Percentiles rank a stretch among this genome's conserved stretches.
phyloP scores from a whole-genome alignment of 2,329 filamentous ascomycete genomes.

The Pseudocercospora fijiensis region DNA sequence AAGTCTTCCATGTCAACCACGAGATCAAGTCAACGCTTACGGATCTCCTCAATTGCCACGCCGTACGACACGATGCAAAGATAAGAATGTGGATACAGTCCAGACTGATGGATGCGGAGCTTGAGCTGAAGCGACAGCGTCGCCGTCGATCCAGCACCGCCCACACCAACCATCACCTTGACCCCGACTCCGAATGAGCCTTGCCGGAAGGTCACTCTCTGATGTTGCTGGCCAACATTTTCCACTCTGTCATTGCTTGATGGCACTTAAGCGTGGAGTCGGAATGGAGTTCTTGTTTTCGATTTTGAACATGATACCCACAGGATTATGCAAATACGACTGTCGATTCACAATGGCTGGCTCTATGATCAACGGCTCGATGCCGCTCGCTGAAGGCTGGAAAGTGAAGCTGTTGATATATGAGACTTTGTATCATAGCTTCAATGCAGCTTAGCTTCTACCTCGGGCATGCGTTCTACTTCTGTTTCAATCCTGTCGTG shows the following conservation, averaged over 20 bases:
- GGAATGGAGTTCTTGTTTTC: background rate
- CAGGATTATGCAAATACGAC: background rate
- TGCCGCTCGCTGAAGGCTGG: background rate
- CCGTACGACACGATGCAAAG: conserved; percentile 48
- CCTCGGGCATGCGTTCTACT: conserved; percentile 1
- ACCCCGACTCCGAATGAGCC: conserved; percentile 9
- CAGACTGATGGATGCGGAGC: conserved; percentile 55
- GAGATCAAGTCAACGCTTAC: conserved; percentile 57
- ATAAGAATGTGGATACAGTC: conserved; percentile 54
- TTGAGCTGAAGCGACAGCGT: conserved; percentile 47
- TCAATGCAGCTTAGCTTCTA: background rate
- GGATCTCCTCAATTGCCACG: conserved; percentile 55
- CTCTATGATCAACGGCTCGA: background rate
- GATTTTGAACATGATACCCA: background rate
- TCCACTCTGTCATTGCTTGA: background rate
- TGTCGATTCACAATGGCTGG: background rate
- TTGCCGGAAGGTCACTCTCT: conserved; percentile 31
- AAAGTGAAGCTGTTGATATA: background rate
- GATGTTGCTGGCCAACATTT: conserved; percentile 16
- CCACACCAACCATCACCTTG: conserved; percentile 23
- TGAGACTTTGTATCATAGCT: background rate
- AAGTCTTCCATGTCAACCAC: conserved; percentile 52
- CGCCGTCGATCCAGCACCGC: conserved; percentile 23
- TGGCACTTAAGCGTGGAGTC: conserved; percentile 7
- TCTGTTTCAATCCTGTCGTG: conserved; percentile 23